Conservation (phyloP, 805 yeast genomes). For the Cyberlindnera veronae region DNA sequence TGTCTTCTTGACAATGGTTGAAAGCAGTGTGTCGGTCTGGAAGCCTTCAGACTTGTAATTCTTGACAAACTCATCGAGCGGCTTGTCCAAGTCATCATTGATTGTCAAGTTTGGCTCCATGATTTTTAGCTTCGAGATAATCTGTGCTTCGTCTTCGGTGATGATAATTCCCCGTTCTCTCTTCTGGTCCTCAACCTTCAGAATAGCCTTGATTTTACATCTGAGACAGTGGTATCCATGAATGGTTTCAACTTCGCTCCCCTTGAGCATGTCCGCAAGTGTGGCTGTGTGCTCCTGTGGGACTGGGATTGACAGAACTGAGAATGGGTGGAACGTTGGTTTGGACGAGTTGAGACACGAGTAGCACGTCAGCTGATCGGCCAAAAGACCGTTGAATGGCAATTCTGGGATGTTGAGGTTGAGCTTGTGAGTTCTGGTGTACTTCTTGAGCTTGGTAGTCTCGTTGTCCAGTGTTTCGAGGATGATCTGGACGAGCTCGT, state of each 20-base stretch:
- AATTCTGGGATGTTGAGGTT: slow-evolving; percentile 48
- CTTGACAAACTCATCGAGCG: slow-evolving; percentile 45
- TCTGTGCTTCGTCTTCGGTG: slow-evolving; percentile 29
- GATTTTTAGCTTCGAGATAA: slow-evolving; percentile 34
- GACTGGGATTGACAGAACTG: slow-evolving; percentile 69
- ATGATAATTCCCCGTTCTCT: slow-evolving; percentile 10
- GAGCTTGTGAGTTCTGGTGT: slow-evolving; percentile 20
- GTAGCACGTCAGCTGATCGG: slow-evolving; percentile 67
- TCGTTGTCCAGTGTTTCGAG: slow-evolving; percentile 77
- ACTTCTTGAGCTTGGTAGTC: slow-evolving; percentile 39
- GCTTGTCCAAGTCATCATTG: slow-evolving; percentile 61
- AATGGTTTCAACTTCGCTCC: slow-evolving; percentile 61
- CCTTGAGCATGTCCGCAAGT: slow-evolving; percentile 51
- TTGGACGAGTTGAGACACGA: slow-evolving; percentile 61
- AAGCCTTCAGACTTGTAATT: slow-evolving; percentile 42
- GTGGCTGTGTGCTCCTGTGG: slow-evolving; percentile 51
- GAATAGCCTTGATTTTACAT: slow-evolving; percentile 54
- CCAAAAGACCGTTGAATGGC: slow-evolving; percentile 68
- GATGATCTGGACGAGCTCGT: slow-evolving; percentile 79
- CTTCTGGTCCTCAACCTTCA: slow-evolving; percentile 32
- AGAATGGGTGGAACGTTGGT: slow-evolving; percentile 55
- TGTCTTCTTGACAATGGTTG: slow-evolving; percentile 66
- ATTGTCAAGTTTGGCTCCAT: slow-evolving; percentile 41
- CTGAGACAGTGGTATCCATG: slow-evolving; percentile 77
- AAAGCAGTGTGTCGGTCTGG: slow-evolving; percentile 44